phyloP scores from a whole-genome alignment of 1,139 yeast genomes.

The Candida neerlandica region DNA sequence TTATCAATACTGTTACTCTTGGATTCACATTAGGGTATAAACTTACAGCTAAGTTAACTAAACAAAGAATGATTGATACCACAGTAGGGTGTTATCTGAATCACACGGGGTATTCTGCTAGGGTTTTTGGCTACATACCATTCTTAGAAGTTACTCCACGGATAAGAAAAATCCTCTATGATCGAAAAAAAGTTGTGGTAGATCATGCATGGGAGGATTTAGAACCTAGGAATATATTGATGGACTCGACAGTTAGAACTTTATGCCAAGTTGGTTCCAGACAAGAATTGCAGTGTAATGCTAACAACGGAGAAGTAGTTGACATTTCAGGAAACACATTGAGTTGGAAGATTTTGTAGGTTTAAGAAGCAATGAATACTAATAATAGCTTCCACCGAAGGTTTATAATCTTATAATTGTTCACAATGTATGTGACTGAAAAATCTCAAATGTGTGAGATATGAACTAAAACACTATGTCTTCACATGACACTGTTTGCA shows the following conservation, averaged over 20 bases:
- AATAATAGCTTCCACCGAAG: too few species aligned
- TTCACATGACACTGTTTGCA: too few species aligned
- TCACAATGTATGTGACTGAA: too few species aligned
- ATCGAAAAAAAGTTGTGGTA: neutral
- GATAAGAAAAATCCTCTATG: constrained; percentile 6
- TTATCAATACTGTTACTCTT: constrained; percentile 6
- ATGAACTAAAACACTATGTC: too few species aligned
- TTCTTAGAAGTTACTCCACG: constrained; percentile 5
- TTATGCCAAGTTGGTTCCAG: constrained; percentile 13
- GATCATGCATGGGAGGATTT: constrained; percentile 2
- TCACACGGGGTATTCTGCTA: neutral
- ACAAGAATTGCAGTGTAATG: constrained; percentile 10
- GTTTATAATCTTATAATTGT: too few species aligned
- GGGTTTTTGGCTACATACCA: constrained; percentile 11
- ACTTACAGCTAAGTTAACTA: constrained; percentile 7
- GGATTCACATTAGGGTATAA: constrained; percentile 8
- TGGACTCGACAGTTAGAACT: constrained; percentile 7
- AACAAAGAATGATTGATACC: constrained; percentile 9
- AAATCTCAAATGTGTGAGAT: too few species aligned
- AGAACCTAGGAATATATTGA: constrained; percentile 3
- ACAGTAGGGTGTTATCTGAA: constrained; percentile 6
- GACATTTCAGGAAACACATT: constrained; percentile 12
- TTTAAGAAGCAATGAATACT: too few species aligned
- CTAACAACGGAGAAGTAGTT: constrained; percentile 6
- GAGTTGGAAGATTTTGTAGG: constrained; percentile 9